Conservation (phyloP, 192 early-diverging fungal species). For the Backusella westeae region DNA sequence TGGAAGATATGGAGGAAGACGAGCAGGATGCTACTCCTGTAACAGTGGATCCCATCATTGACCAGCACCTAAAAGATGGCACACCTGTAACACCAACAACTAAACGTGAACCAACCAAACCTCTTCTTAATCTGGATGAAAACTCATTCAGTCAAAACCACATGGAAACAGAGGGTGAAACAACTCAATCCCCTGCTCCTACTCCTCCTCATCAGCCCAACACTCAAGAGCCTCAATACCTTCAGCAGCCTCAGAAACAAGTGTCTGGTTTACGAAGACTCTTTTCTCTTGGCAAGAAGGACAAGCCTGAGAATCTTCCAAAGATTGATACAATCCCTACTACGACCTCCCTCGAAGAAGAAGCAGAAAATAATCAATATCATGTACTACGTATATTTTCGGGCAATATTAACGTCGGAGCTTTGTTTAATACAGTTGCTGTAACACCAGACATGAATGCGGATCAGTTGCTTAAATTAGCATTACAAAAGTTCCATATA, state of each 20-base stretch:
- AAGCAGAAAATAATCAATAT: conserved; percentile 31
- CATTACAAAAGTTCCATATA: conserved; percentile 53
- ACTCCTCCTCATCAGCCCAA: not conserved
- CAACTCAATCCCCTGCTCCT: not conserved
- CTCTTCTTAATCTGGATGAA: not conserved
- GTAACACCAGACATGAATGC: conserved; percentile 43
- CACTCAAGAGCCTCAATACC: conserved; percentile 13
- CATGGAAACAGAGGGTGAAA: not conserved
- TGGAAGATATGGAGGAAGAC: conserved; percentile 33
- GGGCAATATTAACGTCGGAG: conserved; percentile 55
- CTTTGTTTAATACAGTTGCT: conserved; percentile 53
- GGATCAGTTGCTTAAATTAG: conserved; percentile 46
- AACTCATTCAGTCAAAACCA: not conserved
- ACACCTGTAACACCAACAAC: not conserved
- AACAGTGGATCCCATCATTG: not conserved
- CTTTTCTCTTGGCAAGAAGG: conserved; percentile 17
- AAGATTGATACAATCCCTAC: not conserved
- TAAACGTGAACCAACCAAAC: conserved; percentile 3
- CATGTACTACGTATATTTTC: conserved; percentile 53
- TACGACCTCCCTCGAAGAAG: not conserved
- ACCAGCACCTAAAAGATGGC: not conserved
- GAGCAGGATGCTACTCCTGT: conserved; percentile 4
- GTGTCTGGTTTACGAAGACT: conserved; percentile 5
- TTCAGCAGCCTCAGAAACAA: conserved; percentile 15
- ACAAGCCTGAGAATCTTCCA: not conserved